phyloP scores from a whole-genome alignment of 1,284 basidiomycete species.

The Moesziomyces antarcticus region DNA sequence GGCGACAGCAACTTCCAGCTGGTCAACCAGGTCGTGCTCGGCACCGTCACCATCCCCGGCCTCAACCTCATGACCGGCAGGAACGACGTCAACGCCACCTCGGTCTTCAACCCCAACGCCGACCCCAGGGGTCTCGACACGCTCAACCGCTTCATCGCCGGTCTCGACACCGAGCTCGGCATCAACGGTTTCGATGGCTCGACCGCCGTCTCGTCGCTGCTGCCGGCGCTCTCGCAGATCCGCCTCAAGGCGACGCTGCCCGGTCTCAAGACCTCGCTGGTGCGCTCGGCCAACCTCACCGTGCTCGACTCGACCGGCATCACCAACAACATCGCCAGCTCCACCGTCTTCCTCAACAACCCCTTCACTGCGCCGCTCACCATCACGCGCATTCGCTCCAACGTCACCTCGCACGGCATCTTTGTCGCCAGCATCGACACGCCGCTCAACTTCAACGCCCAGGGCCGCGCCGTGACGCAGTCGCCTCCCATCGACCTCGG shows the following conservation, averaged over 20 bases:
- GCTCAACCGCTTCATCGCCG: conserved; percentile 77
- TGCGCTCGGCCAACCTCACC: conserved; percentile 73
- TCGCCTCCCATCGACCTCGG: conserved; percentile 75
- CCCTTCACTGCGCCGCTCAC: conserved; percentile 76
- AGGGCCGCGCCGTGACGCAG: conserved; percentile 73
- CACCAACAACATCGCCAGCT: conserved; percentile 76
- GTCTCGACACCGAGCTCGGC: conserved; percentile 63
- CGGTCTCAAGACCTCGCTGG: conserved; percentile 74
- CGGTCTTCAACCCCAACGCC: conserved; percentile 73
- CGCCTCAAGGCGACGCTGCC: conserved; percentile 75
- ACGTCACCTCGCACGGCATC: conserved; percentile 76
- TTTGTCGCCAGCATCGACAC: conserved; percentile 76
- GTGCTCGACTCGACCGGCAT: conserved; percentile 78
- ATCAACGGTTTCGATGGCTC: conserved; percentile 74
- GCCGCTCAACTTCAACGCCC: conserved; percentile 72
- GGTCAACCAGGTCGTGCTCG: conserved; percentile 69
- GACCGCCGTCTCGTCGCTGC: conserved; percentile 74
- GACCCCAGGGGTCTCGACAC: conserved; percentile 76
- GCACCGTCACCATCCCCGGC: conserved; percentile 53
- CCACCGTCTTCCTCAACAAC: conserved; percentile 76
- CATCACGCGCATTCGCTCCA: conserved; percentile 76
- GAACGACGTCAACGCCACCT: conserved; percentile 61
- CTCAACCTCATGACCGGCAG: conserved; percentile 57
- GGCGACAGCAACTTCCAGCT: conserved; percentile 72
- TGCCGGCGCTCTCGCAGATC: conserved; percentile 75